Evolutionary conservation across 2,329 filamentous ascomycete species (phyloP).

Genomic region (Cladosporium sp.): DNA sequence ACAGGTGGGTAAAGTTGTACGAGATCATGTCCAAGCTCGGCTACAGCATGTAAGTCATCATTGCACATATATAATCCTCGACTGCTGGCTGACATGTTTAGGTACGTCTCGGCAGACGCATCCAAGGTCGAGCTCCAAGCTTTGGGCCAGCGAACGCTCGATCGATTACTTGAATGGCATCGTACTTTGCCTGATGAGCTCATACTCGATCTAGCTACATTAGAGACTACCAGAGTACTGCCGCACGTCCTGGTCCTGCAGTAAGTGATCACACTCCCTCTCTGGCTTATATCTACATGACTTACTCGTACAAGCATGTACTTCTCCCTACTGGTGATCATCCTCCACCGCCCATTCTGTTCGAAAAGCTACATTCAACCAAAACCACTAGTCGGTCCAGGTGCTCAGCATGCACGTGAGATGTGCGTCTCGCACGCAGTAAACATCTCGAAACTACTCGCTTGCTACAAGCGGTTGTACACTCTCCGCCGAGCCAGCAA

Average conservation of each 20-base stretch:
- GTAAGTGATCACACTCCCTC: neutral
- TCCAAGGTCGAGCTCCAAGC: neutral
- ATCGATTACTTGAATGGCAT: neutral
- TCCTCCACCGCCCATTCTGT: constrained; percentile 2
- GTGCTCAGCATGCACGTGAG: neutral
- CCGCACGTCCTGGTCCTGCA: neutral
- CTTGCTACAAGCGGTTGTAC: neutral
- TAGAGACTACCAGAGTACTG: neutral
- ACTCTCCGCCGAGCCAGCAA: neutral
- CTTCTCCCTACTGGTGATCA: neutral
- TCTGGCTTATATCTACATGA: neutral
- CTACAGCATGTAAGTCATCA: neutral
- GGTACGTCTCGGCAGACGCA: neutral
- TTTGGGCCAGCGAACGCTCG: neutral
- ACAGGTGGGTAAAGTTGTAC: neutral
- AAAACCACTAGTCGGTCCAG: neutral
- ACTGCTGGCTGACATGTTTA: neutral
- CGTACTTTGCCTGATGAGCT: neutral
- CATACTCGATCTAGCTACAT: neutral
- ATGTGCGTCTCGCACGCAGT: neutral
- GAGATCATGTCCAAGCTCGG: constrained; percentile 1
- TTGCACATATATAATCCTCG: neutral
- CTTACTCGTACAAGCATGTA: neutral
- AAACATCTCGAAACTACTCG: neutral
- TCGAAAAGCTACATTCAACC: constrained; percentile 1